These are phyloP conservation scores for Corinectria fuckeliana DNA, from an alignment of 2,329 filamentous ascomycete species.

Conservation along the genomic window DNA sequence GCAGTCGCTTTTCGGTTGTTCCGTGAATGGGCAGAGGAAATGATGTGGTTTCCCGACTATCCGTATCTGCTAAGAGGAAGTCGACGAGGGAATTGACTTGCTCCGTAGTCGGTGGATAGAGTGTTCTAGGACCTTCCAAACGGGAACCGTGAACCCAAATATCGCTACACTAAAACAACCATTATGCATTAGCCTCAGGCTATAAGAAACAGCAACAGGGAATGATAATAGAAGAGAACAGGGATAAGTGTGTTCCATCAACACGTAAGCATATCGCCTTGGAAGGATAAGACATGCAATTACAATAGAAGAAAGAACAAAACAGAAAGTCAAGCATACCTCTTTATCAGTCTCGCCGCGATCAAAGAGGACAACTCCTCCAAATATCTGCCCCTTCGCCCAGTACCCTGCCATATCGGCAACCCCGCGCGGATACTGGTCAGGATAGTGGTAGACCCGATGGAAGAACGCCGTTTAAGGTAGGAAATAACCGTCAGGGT, in stretches of 20 bases:
- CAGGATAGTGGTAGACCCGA: background rate
- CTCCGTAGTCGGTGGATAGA: background rate
- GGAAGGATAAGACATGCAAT: background rate
- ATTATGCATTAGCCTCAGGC: background rate
- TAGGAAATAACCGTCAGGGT: background rate
- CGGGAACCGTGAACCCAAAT: slow-evolving; percentile 1
- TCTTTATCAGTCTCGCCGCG: slow-evolving; percentile 28
- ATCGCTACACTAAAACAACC: background rate
- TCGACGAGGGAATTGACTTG: background rate
- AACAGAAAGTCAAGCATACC: background rate
- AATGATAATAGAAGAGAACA: background rate
- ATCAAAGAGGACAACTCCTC: slow-evolving; percentile 41
- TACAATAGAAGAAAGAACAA: background rate
- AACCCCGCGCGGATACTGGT: background rate
- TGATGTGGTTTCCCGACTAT: background rate
- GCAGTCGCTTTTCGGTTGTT: background rate
- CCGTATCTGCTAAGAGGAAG: background rate
- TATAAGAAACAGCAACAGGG: background rate
- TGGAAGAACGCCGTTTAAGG: background rate
- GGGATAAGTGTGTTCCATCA: no score
- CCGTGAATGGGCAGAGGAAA: slow-evolving; percentile 2
- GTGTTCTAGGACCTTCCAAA: background rate
- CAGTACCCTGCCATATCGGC: slow-evolving; percentile 37
- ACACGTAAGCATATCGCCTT: no score
- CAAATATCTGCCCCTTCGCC: slow-evolving; percentile 39